phyloP scores from a whole-genome alignment of 805 yeast species.

The Yamadazyma nakazawae region DNA sequence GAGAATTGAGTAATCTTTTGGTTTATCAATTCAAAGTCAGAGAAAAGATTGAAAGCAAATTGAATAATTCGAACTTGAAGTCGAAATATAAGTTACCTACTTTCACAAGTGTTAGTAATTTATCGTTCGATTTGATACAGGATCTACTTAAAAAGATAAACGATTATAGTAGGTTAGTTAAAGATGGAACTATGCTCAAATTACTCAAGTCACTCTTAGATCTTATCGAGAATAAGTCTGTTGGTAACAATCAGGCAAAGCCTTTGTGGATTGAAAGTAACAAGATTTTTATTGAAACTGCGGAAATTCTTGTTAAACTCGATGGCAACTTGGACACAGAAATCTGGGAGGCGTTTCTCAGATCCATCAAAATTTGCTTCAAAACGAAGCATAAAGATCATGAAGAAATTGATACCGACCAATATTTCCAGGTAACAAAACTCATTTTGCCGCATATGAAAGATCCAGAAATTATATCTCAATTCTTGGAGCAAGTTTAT shows the following conservation, averaged over 20 bases:
- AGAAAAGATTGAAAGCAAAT: constrained; percentile 52
- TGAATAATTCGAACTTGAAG: constrained; percentile 32
- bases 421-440: constrained; percentile 23
- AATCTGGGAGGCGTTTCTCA: constrained; percentile 42
- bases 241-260: constrained; percentile 23
- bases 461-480: constrained; percentile 30
- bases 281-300: constrained; percentile 34
- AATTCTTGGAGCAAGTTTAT: constrained; percentile 52
- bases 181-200: constrained; percentile 45
- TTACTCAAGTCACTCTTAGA: constrained; percentile 51
- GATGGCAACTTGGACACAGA: constrained; percentile 15
- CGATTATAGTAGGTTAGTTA: constrained; percentile 35
- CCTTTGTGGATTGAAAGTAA: constrained; percentile 58
- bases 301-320: constrained; percentile 23
- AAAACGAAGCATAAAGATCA: constrained; percentile 22
- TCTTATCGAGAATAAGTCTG: constrained; percentile 43
- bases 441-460: constrained; percentile 10
- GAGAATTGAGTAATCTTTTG: constrained; percentile 52
- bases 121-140: constrained; percentile 41
- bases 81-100: constrained; percentile 52
- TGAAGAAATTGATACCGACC: constrained; percentile 46
- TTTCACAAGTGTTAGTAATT: constrained; percentile 56
- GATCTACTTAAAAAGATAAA: constrained; percentile 28
- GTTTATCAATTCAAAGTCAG: constrained; percentile 62
- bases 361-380: constrained; percentile 40